Evolutionary conservation across 1,139 yeast species (phyloP).

Genomic region (Geotrichum histeridarum): DNA sequence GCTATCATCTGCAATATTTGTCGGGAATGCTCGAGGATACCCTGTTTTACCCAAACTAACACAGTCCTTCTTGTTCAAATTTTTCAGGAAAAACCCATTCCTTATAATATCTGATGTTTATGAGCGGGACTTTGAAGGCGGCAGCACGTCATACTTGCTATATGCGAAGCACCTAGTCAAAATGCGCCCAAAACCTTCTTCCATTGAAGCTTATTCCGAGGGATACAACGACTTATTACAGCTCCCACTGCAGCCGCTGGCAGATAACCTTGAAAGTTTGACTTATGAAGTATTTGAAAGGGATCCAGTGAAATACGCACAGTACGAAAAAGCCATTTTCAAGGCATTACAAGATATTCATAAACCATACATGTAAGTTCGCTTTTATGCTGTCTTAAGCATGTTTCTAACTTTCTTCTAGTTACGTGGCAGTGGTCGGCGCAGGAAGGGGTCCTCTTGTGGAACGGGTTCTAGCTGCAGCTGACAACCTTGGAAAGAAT

Average conservation of each 20-base stretch:
- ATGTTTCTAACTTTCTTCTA: conserved; percentile 18
- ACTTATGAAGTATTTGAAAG: conserved; percentile 67
- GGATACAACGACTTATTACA: conserved; percentile 43
- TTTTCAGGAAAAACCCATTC: conserved; percentile 36
- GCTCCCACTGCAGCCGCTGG: conserved; percentile 69
- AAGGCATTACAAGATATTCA: conserved; percentile 48
- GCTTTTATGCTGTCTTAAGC: conserved; percentile 3
- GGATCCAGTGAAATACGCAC: conserved; percentile 61
- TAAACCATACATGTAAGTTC: conserved; percentile 21
- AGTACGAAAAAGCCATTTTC: conserved; percentile 61
- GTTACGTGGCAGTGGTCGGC: conserved; percentile 59
- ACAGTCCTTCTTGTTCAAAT: conserved; percentile 44
- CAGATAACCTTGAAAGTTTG: conserved; percentile 49
- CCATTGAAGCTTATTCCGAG: conserved; percentile 37
- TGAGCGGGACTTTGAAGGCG: conserved; percentile 38
- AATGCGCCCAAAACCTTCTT: conserved; percentile 34
- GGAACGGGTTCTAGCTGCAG: conserved; percentile 46
- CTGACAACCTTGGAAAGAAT: conserved; percentile 35
- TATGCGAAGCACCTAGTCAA: conserved; percentile 50
- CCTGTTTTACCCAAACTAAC: conserved; percentile 58
- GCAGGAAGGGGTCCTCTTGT: conserved; percentile 86
- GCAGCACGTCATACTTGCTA: conserved; percentile 45
- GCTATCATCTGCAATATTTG: conserved; percentile 50
- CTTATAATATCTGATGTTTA: conserved; percentile 35
- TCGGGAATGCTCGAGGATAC: conserved; percentile 52